Evolutionary conservation across 345 rosid species (phyloP), one percentile per base, ranked within the genome.

Genomic region (Acer campestre): DNA sequence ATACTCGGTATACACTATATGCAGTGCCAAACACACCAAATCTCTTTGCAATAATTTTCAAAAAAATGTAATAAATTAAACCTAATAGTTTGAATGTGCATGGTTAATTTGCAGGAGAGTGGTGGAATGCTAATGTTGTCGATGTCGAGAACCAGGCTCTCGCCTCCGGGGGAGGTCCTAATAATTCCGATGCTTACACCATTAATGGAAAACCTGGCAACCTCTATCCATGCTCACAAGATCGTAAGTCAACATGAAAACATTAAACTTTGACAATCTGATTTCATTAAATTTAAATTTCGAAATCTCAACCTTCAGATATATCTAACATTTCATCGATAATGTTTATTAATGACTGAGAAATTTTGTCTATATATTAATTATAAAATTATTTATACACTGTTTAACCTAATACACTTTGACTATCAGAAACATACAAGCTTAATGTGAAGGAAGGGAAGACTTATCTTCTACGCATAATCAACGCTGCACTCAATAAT

Each of bases 151-250:
- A 77, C 69, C 68, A 82, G 14, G 97, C 92, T 0, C 40, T 79
- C 16, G 95, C 92, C 40, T 74, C 81, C 5, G 99, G 98, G 0
- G 79, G 62, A 6, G 85, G 77, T 68, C 94, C 98, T 0, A 87
- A 89, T 68, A 61, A 12, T 67, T 96, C 98, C 3, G 88, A 91
- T 63, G 98, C 99, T 61, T 96, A 56, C 76, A 96, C 98, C 4
- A 94, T 96, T 35, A 94, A 96, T 70, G 99, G 99, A 7, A 63
- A 67, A 75, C 99, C 99, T 0, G 99, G 99, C n/a, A 81, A 92
- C 76, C 86, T 96, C 61, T 96, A 94, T 73, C 83, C 83, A n/a
- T 96, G 98, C 82, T 94, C 99, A 49, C 70, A 74, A 78, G 75
- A 85, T 22, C 63, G 97, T 92, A 78, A 83, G 90, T 79, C 10